Base-by-base conservation (phyloP, 352 stramenopile genomes). In the Aphanomyces cochlioides region DNA sequence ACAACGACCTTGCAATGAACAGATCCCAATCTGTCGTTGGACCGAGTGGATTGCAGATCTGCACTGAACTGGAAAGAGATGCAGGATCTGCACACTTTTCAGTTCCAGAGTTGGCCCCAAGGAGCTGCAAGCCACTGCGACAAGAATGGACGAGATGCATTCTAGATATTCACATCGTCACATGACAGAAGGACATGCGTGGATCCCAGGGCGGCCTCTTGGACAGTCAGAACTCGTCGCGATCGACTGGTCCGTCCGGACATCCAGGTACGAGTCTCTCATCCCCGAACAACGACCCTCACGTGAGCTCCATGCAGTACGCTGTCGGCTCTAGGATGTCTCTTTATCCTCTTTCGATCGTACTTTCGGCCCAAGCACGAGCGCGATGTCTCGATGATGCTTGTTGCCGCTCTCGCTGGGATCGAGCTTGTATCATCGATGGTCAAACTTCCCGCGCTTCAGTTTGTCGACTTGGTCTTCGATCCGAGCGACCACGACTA, bases 311-410 rank as follows among this genome's bases (percentile, higher is more conserved):
- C 54, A 28, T 41, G 15, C 47, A 70, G 64, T 34, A 21, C 41
- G 8, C 54, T 70, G 15, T 70, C 64, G 38, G 28, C 48, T n/a
- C 34, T 70, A 21, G 64, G 64, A 4, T 63, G 64, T 50, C 8
- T 43, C 37, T 70, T 63, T 21, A 61, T 70, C 64, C 28, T 70
- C 19, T 38, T 56, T 13, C 64, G 64, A 4, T 60, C 17, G 40
- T 48, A 38, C n/a, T 17, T 47, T 8, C 40, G 17, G 7, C 53
- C 34, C 21, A 61, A 5, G 19, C 21, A 19, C 2, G 21, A 8
- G n/a, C 47, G 64, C 7, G 64, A 70, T 50, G 43, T 70, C 13
- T 61, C 64, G 39, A 36, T 2, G 7, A 59, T 70, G 43, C 64
- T 70, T 12, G 64, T 70, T 0, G 47, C 47, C 28, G 61, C 64